Evolutionary conservation across 345 rosid species (phyloP).

Genomic region (Citrus trifoliata): DNA sequence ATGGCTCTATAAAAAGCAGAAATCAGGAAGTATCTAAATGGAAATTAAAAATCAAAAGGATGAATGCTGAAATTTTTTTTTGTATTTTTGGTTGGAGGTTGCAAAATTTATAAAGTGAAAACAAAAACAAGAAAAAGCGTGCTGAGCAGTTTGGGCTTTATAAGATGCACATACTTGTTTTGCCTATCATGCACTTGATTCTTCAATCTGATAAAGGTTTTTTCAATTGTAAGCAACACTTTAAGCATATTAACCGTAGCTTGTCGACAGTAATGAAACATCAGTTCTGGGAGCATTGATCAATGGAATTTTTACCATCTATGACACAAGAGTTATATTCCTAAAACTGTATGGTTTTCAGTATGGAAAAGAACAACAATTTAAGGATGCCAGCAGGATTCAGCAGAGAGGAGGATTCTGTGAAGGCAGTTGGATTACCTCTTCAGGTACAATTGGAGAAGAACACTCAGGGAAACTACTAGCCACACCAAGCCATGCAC

Average conservation of each 20-base stretch:
- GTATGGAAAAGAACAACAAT: slow-evolving; percentile 5
- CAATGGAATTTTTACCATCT: not conserved
- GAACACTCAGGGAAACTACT: slow-evolving; percentile 98
- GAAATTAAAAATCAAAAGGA: not conserved
- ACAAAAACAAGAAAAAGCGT: not conserved
- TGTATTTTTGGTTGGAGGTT: not conserved
- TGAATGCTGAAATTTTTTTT: not conserved
- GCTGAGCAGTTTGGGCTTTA: not conserved
- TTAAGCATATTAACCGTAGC: not conserved
- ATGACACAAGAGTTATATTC: not conserved
- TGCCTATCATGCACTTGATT: not conserved
- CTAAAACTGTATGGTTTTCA: not conserved
- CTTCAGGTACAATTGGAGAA: slow-evolving; percentile 91
- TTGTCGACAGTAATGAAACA: not conserved
- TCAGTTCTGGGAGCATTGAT: not conserved
- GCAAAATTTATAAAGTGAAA: no score
- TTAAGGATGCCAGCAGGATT: not conserved
- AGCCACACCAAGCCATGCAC: slow-evolving; percentile 99
- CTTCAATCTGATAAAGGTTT: not conserved
- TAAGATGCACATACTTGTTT: not conserved
- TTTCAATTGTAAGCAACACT: not conserved
- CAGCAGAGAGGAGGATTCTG: not conserved
- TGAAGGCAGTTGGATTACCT: slow-evolving; percentile 46
- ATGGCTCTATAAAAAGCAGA: not conserved
- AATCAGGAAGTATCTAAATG: not conserved